These are phyloP conservation scores for Phytophthora cactorum DNA, from an alignment of 352 stramenopile genomes.

Conservation along the genomic window DNA sequence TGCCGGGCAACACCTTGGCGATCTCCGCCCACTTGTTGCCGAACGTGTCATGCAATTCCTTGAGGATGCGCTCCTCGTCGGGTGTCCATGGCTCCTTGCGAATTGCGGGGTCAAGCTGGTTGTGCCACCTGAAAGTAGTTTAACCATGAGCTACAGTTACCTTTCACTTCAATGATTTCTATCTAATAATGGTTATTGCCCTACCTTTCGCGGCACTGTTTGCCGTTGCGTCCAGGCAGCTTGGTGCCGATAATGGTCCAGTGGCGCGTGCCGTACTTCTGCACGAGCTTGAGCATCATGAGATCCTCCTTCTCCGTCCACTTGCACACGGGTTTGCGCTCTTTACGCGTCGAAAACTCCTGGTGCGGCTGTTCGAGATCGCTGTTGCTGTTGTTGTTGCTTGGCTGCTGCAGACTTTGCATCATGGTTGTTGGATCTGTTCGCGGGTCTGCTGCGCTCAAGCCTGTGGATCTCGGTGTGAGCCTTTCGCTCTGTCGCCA, in stretches of 20 bases:
- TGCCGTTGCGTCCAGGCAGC: slow-evolving; percentile 93
- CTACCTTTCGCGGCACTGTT: slow-evolving; percentile 95
- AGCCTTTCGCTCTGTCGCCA: slow-evolving; percentile 23
- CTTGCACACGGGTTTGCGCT: slow-evolving; percentile 85
- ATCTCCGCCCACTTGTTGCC: slow-evolving; percentile 98
- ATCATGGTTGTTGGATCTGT: slow-evolving; percentile 19
- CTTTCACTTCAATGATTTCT: slow-evolving; percentile 1
- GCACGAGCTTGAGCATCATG: slow-evolving; percentile 88
- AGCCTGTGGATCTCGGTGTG: slow-evolving; percentile 38
- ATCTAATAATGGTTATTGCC: slow-evolving; percentile 11
- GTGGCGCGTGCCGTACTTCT: slow-evolving; percentile 94
- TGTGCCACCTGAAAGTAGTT: slow-evolving; percentile 86
- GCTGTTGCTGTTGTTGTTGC: neutral
- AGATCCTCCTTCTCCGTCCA: slow-evolving; percentile 91
- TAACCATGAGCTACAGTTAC: slow-evolving; percentile 11
- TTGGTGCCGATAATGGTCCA: slow-evolving; percentile 98
- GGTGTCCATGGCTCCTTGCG: slow-evolving; percentile 93
- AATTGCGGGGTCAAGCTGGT: slow-evolving; percentile 94
- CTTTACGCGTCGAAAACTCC: slow-evolving; percentile 35
- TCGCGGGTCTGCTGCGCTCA: slow-evolving; percentile 12
- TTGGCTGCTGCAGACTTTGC: slow-evolving; percentile 12
- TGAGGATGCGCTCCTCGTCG: slow-evolving; percentile 87
- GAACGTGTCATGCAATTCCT: slow-evolving; percentile 75
- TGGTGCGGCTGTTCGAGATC: slow-evolving; percentile 14
- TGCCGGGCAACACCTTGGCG: slow-evolving; percentile 95